Evolutionary conservation across 208 protist genomes (phyloP).

Genomic region (Trypanosomatidae sp.): DNA sequence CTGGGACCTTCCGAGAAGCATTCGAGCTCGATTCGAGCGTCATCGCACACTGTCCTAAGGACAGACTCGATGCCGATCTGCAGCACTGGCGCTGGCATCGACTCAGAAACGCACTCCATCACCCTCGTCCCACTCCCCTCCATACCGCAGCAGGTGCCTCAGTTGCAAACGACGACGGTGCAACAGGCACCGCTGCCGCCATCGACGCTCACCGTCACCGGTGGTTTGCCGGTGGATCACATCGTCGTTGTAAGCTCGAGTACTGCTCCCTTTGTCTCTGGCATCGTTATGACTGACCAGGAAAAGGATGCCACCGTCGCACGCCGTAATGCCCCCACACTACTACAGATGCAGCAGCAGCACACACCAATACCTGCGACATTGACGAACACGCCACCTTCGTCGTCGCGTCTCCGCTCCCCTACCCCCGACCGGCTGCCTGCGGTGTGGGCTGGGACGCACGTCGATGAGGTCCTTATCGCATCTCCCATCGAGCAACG

Average conservation of each 20-base stretch:
- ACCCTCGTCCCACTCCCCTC: constrained; percentile 19
- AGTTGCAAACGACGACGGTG: not conserved
- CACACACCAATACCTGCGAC: not conserved
- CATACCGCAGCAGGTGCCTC: constrained; percentile 6
- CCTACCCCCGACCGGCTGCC: constrained; percentile 18
- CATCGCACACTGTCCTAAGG: not conserved
- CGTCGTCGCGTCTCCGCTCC: constrained; percentile 12
- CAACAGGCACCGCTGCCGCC: not conserved
- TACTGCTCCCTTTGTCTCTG: constrained; percentile 6
- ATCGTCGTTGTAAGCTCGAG: not conserved
- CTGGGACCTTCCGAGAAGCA: not conserved
- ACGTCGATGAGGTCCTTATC: not conserved
- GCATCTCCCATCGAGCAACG: constrained; percentile 7
- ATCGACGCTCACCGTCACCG: not conserved
- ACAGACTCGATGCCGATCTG: constrained; percentile 9
- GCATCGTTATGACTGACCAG: not conserved
- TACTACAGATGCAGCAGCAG: not conserved
- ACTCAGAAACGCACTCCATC: constrained; percentile 8
- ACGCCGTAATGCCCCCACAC: not conserved
- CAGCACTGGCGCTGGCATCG: not conserved
- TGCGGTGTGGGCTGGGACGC: not conserved
- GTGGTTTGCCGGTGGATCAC: not conserved
- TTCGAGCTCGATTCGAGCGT: not conserved
- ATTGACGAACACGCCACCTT: not conserved
- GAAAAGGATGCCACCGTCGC: not conserved